Evolutionary conservation across 106 monocot species (phyloP).

Genomic region (Dioscorea alata): DNA sequence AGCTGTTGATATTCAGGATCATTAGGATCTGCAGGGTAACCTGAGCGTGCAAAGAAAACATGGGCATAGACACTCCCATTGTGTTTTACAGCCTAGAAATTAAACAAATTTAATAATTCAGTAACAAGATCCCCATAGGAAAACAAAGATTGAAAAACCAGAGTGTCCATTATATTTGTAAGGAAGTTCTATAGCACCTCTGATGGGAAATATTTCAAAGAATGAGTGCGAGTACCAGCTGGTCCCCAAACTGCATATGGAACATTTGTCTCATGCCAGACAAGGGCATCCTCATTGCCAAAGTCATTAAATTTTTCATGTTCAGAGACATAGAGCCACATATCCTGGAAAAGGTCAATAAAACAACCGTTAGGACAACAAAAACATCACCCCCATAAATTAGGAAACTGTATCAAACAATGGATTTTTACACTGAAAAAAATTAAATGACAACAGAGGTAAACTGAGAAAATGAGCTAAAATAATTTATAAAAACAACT

Average conservation of each 20-base stretch:
- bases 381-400: no score
- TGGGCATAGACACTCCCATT: constrained; percentile 96
- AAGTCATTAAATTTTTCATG: constrained; percentile 84
- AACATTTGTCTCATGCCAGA: constrained; percentile 94
- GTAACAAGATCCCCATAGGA: neutral
- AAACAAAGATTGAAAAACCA: constrained; percentile 2
- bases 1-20: constrained; percentile 76
- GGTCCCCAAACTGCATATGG: constrained; percentile 92
- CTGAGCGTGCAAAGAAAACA: constrained; percentile 93
- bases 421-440: no score
- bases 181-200: constrained; percentile 43
- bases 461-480: no score
- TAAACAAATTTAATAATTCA: neutral
- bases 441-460: no score
- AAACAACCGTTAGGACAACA: neutral
- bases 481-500: no score
- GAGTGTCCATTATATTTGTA: no score
- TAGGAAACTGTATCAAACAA: no score
- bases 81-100: constrained; percentile 58
- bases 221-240: constrained; percentile 45
- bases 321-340: constrained; percentile 94
- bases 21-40: constrained; percentile 83
- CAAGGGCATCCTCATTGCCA: constrained; percentile 70
- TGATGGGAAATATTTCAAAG: constrained; percentile 68
- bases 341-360: constrained; percentile 52